Percentiles rank a stretch among this genome's conserved stretches.
These are phyloP conservation scores for Pythium coloratum DNA, from an alignment of 352 stramenopile genomes.

Conservation along the genomic window DNA sequence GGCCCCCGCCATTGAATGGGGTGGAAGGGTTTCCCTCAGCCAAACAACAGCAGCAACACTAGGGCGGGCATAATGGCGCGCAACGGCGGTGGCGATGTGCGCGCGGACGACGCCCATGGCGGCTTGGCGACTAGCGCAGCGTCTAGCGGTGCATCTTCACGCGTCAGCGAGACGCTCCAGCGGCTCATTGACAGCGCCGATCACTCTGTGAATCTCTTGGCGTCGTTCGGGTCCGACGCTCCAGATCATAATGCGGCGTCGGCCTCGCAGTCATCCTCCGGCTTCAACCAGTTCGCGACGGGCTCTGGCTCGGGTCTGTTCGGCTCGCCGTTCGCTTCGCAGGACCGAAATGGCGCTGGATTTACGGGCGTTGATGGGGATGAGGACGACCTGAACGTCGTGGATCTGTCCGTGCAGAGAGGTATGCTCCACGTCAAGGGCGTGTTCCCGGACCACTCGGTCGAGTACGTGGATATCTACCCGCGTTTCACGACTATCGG, in stretches of 20 bases:
- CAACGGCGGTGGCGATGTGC: neutral
- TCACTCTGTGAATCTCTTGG: conserved; percentile 63
- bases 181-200: conserved; percentile 79
- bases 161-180: conserved; percentile 58
- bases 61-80: conserved; percentile 6
- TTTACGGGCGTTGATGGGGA: neutral
- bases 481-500: conserved; percentile 65
- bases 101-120: neutral
- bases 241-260: conserved; percentile 22
- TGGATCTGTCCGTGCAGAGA: conserved; percentile 50
- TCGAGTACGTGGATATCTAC: conserved; percentile 81
- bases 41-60: neutral
- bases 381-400: conserved; percentile 29
- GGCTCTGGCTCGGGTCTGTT: conserved; percentile 16
- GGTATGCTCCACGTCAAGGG: conserved; percentile 79
- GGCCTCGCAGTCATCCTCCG: conserved; percentile 1
- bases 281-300: neutral
- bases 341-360: neutral
- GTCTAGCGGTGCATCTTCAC: conserved; percentile 9
- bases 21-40: conserved; percentile 3
- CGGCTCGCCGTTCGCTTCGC: conserved; percentile 43
- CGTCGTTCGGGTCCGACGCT: conserved; percentile 36
- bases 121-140: neutral
- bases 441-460: conserved; percentile 79
- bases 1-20: conserved; percentile 4